Percentiles rank a stretch among this genome's conserved stretches.
Conservation (phyloP, 2,329 filamentous ascomycete species). For the Whalleya microplaca region DNA sequence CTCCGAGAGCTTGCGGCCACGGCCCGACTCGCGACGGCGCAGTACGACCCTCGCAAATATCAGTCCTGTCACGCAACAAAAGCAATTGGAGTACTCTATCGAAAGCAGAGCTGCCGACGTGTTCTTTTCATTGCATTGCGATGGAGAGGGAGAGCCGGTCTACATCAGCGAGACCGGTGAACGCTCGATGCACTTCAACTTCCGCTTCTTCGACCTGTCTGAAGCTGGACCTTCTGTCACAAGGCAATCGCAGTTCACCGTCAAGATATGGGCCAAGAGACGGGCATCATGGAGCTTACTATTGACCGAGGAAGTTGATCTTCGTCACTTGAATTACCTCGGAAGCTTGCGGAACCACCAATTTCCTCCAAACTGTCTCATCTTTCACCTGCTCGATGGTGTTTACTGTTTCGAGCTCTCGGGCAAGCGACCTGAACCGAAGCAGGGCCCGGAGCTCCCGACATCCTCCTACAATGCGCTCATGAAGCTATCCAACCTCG, state of each 20-base stretch:
- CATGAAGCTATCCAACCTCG: constrained; percentile 85
- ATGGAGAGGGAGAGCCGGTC: constrained; percentile 69
- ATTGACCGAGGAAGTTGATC: constrained; percentile 71
- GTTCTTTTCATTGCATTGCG: constrained; percentile 83
- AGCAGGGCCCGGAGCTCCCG: constrained; percentile 53
- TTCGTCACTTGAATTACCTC: constrained; percentile 77
- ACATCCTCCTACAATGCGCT: constrained; percentile 86
- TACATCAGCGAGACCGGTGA: constrained; percentile 85
- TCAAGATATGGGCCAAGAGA: constrained; percentile 75
- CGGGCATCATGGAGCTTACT: constrained; percentile 63
- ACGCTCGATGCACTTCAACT: constrained; percentile 88
- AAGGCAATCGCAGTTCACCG: constrained; percentile 64
- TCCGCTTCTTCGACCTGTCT: constrained; percentile 79
- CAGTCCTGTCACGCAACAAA: constrained; percentile 63
- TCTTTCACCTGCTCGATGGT: constrained; percentile 86
- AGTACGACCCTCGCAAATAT: constrained; percentile 54
- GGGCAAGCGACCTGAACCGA: constrained; percentile 51
- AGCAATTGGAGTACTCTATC: constrained; percentile 74
- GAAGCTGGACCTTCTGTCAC: constrained; percentile 65
- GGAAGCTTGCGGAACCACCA: constrained; percentile 71
- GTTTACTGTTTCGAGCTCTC: constrained; percentile 81
- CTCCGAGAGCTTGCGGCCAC: constrained; percentile 53
- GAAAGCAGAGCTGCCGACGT: constrained; percentile 78
- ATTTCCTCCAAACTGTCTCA: constrained; percentile 78
- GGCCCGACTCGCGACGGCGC: constrained; percentile 45